Evolutionary conservation across 345 rosid species (phyloP).

Genomic region (Populus ilicifolia): DNA sequence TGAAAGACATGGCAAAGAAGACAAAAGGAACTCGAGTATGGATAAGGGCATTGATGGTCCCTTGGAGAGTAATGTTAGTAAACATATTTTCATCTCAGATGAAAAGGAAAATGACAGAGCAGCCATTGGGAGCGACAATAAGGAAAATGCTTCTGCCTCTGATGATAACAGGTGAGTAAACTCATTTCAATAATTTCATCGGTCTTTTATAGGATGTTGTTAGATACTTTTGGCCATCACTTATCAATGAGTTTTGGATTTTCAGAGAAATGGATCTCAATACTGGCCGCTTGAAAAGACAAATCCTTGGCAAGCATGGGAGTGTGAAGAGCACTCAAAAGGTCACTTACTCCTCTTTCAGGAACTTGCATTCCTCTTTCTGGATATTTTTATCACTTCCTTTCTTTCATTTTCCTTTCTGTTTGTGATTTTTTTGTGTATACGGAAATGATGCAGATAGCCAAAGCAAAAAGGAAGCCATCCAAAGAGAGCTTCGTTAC

Average conservation of each 20-base stretch:
- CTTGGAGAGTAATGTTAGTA: constrained; percentile 23
- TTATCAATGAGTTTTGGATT: constrained; percentile 1
- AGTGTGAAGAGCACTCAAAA: constrained; percentile 31
- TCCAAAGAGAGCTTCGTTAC: constrained; percentile 35
- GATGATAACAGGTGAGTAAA: constrained; percentile 49
- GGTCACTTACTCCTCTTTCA: constrained; percentile 24
- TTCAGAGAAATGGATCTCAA: constrained; percentile 36
- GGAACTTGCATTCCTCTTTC: background rate
- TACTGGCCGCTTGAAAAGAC: constrained; percentile 17
- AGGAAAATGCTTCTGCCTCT: constrained; percentile 51
- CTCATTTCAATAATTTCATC: background rate
- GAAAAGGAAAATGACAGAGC: constrained; percentile 23
- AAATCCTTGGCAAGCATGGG: constrained; percentile 39
- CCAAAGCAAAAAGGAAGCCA: constrained; percentile 30
- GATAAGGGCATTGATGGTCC: constrained; percentile 8
- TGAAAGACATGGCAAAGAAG: constrained; percentile 12
- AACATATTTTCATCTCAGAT: constrained; percentile 21
- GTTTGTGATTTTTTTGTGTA: constrained; percentile 17
- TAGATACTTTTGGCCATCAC: background rate
- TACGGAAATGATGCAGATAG: constrained; percentile 35
- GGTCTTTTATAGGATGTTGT: background rate
- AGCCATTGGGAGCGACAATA: constrained; percentile 35
- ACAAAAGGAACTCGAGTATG: constrained; percentile 1
- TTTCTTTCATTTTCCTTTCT: background rate
- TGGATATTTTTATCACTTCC: background rate